A percentile compares a stretch with the other conserved stretches of the same genome.
Conservation (phyloP, 805 yeast species). For the Isabelozyma rhagii region DNA sequence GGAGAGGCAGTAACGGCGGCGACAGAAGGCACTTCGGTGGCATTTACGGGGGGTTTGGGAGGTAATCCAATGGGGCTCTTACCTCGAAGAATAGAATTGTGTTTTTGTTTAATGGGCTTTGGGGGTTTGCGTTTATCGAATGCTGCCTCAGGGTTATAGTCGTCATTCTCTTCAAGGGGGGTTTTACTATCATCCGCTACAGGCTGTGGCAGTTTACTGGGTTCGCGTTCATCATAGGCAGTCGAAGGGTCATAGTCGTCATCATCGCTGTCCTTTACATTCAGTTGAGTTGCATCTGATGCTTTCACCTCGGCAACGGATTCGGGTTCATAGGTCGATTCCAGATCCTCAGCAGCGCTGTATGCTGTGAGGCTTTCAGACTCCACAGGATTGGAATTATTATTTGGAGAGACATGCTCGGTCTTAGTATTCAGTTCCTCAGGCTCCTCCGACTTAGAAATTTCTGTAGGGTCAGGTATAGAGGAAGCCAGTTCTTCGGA, state of each 20-base stretch:
- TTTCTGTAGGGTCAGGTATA: background rate
- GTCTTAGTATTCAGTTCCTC: background rate
- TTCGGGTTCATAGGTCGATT: constrained; percentile 9
- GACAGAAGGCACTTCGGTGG: constrained; percentile 1
- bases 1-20: constrained; percentile 1
- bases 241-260: constrained; percentile 9
- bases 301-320: background rate
- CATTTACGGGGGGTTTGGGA: constrained; percentile 25
- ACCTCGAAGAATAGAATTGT: constrained; percentile 4
- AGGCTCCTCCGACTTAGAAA: background rate
- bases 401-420: background rate
- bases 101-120: constrained; percentile 10
- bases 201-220: too few species aligned
- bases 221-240: background rate
- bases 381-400: too few species aligned
- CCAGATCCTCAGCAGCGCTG: constrained; percentile 1
- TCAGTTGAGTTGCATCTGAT: background rate
- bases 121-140: constrained; percentile 3
- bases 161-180: constrained; percentile 21
- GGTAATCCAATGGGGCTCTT: constrained; percentile 19
- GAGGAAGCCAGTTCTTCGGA: background rate
- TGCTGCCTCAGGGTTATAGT: constrained; percentile 25
- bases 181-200: constrained; percentile 9
- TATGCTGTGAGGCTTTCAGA: too few species aligned
- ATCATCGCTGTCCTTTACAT: background rate